Evolutionary conservation across 148 eudicot species (phyloP).

Genomic region (Selenicereus undatus): DNA sequence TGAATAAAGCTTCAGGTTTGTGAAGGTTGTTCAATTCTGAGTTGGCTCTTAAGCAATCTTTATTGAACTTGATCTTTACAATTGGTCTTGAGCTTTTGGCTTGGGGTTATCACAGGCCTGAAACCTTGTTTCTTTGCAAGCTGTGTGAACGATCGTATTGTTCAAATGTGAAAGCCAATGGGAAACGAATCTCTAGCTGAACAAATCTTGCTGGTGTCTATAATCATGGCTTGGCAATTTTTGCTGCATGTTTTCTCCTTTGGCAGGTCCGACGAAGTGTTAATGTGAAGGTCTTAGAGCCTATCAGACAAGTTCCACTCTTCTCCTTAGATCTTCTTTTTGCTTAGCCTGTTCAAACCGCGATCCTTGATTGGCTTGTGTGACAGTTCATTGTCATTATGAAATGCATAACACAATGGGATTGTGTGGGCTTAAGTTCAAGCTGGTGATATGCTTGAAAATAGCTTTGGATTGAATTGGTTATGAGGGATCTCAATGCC

Average conservation of each 20-base stretch:
- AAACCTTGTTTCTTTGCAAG: neutral
- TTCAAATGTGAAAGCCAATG: neutral
- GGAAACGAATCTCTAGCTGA: neutral
- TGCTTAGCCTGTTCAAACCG: neutral
- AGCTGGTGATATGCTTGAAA: neutral
- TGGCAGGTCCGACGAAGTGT: neutral
- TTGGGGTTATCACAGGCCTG: too few relatives aligned
- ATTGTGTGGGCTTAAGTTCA: constrained; percentile 1
- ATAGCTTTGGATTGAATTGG: neutral
- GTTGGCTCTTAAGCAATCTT: neutral
- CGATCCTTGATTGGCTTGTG: neutral
- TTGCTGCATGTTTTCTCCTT: neutral
- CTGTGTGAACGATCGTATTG: neutral
- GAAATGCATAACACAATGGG: neutral
- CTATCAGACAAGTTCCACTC: neutral
- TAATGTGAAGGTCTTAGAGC: neutral
- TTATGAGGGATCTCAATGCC: neutral
- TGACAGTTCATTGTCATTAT: too few relatives aligned
- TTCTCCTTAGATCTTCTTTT: neutral
- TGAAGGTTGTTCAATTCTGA: too few relatives aligned
- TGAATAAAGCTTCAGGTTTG: too few relatives aligned
- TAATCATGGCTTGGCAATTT: neutral
- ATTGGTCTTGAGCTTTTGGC: neutral
- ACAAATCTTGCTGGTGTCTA: neutral
- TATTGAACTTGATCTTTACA: neutral